Conservation (phyloP, 345 rosid species). For the Nephelium lappaceum region DNA sequence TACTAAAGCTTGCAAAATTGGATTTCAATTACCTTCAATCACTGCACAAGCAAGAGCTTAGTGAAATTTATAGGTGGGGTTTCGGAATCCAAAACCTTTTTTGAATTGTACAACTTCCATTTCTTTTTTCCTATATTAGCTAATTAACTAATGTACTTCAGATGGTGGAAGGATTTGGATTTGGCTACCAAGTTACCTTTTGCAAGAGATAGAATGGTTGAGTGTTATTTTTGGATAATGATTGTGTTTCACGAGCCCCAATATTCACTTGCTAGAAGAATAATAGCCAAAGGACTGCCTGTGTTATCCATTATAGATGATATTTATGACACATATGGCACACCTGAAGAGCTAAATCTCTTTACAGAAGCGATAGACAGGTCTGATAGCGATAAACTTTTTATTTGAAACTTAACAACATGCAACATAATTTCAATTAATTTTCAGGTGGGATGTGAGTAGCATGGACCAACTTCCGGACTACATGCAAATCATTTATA, state of each 20-base stretch:
- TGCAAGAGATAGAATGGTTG: slow-evolving; percentile 28
- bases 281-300: neutral
- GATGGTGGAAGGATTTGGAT: slow-evolving; percentile 26
- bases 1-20: no score
- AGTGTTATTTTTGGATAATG: neutral
- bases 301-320: slow-evolving; percentile 19
- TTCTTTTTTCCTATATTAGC: neutral
- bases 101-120: neutral
- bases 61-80: no score
- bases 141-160: neutral
- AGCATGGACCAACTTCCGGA: slow-evolving; percentile 23
- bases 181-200: neutral
- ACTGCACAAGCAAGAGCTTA: no score
- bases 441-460: slow-evolving; percentile 34
- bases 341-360: neutral
- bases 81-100: no score
- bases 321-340: slow-evolving; percentile 20
- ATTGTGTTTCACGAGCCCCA: slow-evolving; percentile 16
- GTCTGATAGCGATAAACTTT: neutral
- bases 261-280: slow-evolving; percentile 11
- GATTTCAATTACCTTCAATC: no score
- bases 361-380: slow-evolving; percentile 20
- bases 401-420: no score
- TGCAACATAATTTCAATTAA: neutral
- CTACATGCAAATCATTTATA: slow-evolving; percentile 10